phyloP scores from a whole-genome alignment of 495 filamentous ascomycete species.

The Xeromyces bisporus region DNA sequence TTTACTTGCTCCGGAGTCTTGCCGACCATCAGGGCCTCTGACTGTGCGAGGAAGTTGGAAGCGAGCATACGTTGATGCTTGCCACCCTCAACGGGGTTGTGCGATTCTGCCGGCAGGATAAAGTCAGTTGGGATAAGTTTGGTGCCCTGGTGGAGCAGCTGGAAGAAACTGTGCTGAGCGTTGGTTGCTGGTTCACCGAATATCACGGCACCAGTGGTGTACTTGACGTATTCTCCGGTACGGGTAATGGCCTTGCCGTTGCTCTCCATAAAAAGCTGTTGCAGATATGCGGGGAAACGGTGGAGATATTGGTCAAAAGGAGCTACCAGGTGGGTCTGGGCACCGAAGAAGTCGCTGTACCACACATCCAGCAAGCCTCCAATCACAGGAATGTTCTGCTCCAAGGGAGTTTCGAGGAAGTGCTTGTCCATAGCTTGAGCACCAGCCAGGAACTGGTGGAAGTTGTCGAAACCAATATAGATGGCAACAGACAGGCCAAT shows the following conservation, averaged over 20 bases:
- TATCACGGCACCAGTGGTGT: conserved; percentile 86
- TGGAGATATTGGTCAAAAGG: conserved; percentile 99
- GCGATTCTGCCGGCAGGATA: conserved; percentile 84
- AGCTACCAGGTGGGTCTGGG: conserved; percentile 91
- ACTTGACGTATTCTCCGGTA: conserved; percentile 78
- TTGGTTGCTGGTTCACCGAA: conserved; percentile 98
- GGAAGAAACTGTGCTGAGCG: conserved; percentile 99
- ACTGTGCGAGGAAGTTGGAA: conserved; percentile 95
- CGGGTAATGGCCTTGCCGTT: conserved; percentile 97
- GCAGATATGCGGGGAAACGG: conserved; percentile 96
- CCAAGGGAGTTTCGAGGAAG: conserved; percentile 77
- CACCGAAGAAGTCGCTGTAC: conserved; percentile 97
- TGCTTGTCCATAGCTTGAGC: conserved; percentile 97
- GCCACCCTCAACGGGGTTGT: conserved; percentile 86
- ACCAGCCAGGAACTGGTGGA: conserved; percentile 88
- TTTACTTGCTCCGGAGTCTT: conserved; percentile 85
- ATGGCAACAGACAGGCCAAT: conserved; percentile 88
- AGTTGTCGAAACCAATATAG: conserved; percentile 94
- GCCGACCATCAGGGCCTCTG: conserved; percentile 96
- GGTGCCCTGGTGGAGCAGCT: conserved; percentile 95
- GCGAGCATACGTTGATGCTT: conserved; percentile 97
- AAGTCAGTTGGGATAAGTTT: conserved; percentile 98
- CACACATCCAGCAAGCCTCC: conserved; percentile 89
- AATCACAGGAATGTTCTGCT: conserved; percentile 86
- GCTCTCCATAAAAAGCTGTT: conserved; percentile 98